A percentile compares a stretch with the other conserved stretches of the same genome.
phyloP scores from a whole-genome alignment of 805 yeast species.

The Cyberlindnera mrakii region DNA sequence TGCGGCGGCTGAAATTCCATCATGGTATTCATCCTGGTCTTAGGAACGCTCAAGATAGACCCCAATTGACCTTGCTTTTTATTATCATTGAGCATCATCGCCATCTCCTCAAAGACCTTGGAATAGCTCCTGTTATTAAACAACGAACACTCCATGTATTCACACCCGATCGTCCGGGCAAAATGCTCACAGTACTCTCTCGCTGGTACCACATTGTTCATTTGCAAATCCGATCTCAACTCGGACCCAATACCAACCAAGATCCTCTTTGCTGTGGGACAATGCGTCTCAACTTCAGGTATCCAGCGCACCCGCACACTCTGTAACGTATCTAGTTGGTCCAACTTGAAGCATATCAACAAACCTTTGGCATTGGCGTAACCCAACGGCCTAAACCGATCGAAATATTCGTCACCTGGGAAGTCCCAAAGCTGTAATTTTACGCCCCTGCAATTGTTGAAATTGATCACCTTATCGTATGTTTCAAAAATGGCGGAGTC shows the following conservation, averaged over 20 bases:
- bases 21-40: background rate
- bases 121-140: slow-evolving; percentile 11
- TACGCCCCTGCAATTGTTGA: slow-evolving; percentile 20
- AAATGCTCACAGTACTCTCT: slow-evolving; percentile 22
- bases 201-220: slow-evolving; percentile 20
- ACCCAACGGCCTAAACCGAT: slow-evolving; percentile 36
- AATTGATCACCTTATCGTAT: slow-evolving; percentile 14
- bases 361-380: slow-evolving; percentile 35
- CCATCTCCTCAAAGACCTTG: slow-evolving; percentile 15
- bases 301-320: slow-evolving; percentile 35
- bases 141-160: slow-evolving; percentile 31
- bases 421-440: slow-evolving; percentile 36
- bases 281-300: slow-evolving; percentile 35
- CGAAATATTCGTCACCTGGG: slow-evolving; percentile 32
- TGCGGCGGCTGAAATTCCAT: background rate
- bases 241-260: slow-evolving; percentile 35
- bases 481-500: slow-evolving; percentile 17
- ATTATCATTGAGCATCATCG: slow-evolving; percentile 8
- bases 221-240: slow-evolving; percentile 25
- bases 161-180: slow-evolving; percentile 28
- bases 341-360: slow-evolving; percentile 33
- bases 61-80: background rate
- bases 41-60: background rate
- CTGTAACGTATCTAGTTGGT: slow-evolving; percentile 28
- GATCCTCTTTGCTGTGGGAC: slow-evolving; percentile 31